Conservation (phyloP, 2,329 filamentous ascomycete species). For the Botrytis pseudocinerea region DNA sequence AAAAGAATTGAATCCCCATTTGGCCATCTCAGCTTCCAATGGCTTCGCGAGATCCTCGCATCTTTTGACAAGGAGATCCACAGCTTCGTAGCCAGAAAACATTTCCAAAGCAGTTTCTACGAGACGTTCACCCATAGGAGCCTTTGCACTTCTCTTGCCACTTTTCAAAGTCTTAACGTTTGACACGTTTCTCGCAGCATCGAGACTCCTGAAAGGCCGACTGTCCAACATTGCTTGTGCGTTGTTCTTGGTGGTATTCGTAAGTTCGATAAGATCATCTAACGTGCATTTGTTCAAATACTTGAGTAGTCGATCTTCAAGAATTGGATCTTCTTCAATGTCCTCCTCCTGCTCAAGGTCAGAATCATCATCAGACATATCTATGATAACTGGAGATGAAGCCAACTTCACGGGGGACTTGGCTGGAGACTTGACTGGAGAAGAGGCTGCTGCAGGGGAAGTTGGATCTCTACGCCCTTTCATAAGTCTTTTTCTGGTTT, state of each 20-base stretch:
- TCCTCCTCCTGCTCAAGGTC: conserved; percentile 35
- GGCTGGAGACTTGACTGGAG: conserved; percentile 31
- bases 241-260: conserved; percentile 68
- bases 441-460: conserved; percentile 31
- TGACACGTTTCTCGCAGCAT: conserved; percentile 66
- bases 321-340: conserved; percentile 45
- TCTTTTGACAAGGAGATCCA: conserved; percentile 76
- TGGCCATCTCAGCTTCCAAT: conserved; percentile 62
- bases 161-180: conserved; percentile 49
- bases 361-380: conserved; percentile 40
- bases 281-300: conserved; percentile 81
- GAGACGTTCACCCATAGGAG: conserved; percentile 63
- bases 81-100: conserved; percentile 75
- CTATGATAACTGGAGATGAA: conserved; percentile 28
- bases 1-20: conserved; percentile 68
- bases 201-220: conserved; percentile 70
- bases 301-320: conserved; percentile 63
- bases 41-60: conserved; percentile 74
- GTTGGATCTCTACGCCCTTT: conserved; percentile 39
- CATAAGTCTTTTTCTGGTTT: conserved; percentile 40
- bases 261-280: conserved; percentile 79
- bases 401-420: conserved; percentile 29
- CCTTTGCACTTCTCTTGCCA: conserved; percentile 50
- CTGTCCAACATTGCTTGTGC: conserved; percentile 69
- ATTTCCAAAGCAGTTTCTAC: conserved; percentile 70